Conservation (phyloP, 257 asterid species). For the Fraxinus americana region DNA sequence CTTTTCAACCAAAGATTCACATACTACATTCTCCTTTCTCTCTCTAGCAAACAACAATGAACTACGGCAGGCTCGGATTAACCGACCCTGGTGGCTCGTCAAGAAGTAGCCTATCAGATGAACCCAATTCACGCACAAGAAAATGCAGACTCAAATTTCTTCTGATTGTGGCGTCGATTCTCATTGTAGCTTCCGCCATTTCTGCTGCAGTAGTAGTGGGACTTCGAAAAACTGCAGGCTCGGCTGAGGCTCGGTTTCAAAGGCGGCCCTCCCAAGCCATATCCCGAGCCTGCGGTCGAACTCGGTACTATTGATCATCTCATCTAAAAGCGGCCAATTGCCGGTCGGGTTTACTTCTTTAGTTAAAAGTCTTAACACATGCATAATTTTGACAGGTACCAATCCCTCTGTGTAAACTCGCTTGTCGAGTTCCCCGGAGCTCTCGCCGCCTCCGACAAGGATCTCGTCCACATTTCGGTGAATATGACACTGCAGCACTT, state of each 20-base stretch:
- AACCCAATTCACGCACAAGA: conserved; percentile 25
- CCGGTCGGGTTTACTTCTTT: too few species aligned
- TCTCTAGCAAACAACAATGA: neutral
- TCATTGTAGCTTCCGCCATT: conserved; percentile 53
- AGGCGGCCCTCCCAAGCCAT: conserved; percentile 66
- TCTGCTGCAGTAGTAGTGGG: conserved; percentile 52
- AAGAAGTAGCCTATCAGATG: conserved; percentile 32
- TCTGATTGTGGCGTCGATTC: conserved; percentile 50
- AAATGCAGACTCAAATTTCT: conserved; percentile 48
- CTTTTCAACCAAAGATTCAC: neutral
- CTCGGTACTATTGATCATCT: conserved; percentile 30
- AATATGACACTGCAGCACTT: conserved; percentile 75
- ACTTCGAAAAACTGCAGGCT: conserved; percentile 31
- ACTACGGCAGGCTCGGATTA: conserved; percentile 12
- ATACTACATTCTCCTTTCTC: neutral
- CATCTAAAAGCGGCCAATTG: neutral
- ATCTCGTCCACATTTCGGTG: conserved; percentile 88
- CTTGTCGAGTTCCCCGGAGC: conserved; percentile 82
- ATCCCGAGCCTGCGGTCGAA: conserved; percentile 67
- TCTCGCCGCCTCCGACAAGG: conserved; percentile 63
- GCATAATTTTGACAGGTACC: conserved; percentile 29
- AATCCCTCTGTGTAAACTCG: conserved; percentile 65
- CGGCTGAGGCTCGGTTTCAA: conserved; percentile 31
- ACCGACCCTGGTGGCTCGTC: conserved; percentile 50
- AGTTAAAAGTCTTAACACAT: neutral